phyloP scores from a whole-genome alignment of 2,329 filamentous ascomycete genomes.

The Rugonectria rugulosa region DNA sequence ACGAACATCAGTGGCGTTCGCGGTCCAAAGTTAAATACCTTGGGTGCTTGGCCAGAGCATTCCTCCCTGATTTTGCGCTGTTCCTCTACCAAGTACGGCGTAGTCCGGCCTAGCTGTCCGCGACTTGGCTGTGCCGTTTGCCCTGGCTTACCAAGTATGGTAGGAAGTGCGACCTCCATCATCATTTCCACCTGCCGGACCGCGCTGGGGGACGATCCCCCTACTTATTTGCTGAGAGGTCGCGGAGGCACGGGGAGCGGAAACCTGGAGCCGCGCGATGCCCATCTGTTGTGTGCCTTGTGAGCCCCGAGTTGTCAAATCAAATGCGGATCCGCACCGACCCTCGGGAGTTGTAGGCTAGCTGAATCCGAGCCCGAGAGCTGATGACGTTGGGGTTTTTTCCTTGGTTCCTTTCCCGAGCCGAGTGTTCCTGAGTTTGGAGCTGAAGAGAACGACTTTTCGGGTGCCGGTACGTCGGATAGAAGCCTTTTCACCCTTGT shows the following conservation, averaged over 20 bases:
- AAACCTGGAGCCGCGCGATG: neutral
- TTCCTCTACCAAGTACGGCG: neutral
- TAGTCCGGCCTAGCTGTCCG: too few species aligned
- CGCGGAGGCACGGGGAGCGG: neutral
- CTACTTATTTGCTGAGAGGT: neutral
- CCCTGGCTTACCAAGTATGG: too few species aligned
- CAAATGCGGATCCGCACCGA: neutral
- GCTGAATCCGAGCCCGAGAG: neutral
- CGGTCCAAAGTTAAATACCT: neutral
- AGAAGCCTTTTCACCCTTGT: neutral
- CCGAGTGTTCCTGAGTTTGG: too few species aligned
- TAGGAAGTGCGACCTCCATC: too few species aligned
- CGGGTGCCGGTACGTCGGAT: neutral
- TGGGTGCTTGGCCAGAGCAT: neutral
- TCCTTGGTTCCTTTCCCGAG: too few species aligned
- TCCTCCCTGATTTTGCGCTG: neutral
- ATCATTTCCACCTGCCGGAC: neutral
- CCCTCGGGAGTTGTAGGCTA: too few species aligned
- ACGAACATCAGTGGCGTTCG: neutral
- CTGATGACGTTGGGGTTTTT: neutral
- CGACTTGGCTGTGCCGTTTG: too few species aligned
- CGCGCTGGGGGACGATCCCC: neutral
- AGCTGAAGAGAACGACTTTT: too few species aligned
- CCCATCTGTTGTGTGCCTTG: neutral
- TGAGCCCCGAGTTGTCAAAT: neutral